Percentiles rank a stretch among this genome's conserved stretches.
These are phyloP conservation scores for Leccinum subrobustum DNA, from an alignment of 1,284 basidiomycete species.

Conservation along the genomic window DNA sequence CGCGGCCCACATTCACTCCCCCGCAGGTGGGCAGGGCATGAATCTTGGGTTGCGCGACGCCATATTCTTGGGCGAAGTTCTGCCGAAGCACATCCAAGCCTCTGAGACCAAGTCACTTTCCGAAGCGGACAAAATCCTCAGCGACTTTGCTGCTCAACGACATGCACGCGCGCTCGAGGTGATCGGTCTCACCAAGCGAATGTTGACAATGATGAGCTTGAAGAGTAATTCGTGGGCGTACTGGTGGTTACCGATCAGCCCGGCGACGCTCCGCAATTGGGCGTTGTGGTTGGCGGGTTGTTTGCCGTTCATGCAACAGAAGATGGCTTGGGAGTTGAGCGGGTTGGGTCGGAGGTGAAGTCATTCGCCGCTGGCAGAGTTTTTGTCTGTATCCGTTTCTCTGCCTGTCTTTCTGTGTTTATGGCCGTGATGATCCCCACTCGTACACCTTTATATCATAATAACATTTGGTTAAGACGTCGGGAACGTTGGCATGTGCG, in stretches of 20 bases:
- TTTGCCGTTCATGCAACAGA: not conserved
- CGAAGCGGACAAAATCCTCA: not conserved
- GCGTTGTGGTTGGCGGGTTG: not conserved
- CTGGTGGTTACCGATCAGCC: not conserved
- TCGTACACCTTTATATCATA: not conserved
- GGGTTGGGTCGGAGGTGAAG: not conserved
- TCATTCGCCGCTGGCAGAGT: not conserved
- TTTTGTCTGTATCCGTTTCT: not conserved
- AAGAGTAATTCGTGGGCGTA: not conserved
- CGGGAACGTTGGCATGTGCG: no score
- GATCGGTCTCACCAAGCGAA: conserved; percentile 3
- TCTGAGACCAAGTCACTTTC: not conserved
- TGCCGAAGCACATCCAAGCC: not conserved
- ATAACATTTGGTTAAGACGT: not conserved
- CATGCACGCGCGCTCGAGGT: not conserved
- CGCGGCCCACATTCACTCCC: not conserved
- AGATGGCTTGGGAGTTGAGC: not conserved
- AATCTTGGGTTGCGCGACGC: not conserved
- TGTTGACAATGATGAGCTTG: conserved; percentile 18
- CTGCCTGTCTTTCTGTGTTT: not conserved
- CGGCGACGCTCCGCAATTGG: not conserved
- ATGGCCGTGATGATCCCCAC: not conserved
- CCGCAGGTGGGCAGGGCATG: not conserved
- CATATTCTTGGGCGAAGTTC: not conserved
- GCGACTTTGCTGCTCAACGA: not conserved